Percentiles rank a stretch among this genome's conserved stretches.
These are phyloP conservation scores for Haematococcus lacustris DNA, from an alignment of 139 green algal genomes.

Conservation along the genomic window DNA sequence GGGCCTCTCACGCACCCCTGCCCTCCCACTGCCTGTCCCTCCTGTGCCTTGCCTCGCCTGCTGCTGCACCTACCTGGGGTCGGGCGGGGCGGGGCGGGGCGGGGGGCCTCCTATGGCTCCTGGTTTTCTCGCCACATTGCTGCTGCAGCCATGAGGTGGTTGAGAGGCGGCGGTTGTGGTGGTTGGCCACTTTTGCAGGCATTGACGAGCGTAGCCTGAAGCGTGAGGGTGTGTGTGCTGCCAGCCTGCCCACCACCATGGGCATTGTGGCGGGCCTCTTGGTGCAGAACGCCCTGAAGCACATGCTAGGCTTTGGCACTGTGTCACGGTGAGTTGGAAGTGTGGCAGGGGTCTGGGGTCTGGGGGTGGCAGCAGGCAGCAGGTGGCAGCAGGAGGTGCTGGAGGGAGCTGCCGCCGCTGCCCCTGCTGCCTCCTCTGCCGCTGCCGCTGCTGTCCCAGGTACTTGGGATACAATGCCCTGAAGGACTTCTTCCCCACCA, in stretches of 20 bases:
- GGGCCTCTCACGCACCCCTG: too few relatives aligned
- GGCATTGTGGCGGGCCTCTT: conserved; percentile 91
- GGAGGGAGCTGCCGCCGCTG: background rate
- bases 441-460: background rate
- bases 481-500: conserved; percentile 93
- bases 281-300: conserved; percentile 92
- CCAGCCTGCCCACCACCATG: conserved; percentile 96
- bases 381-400: background rate
- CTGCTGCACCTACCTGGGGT: too few relatives aligned
- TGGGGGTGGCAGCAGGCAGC: too few relatives aligned
- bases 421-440: background rate
- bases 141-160: too few relatives aligned
- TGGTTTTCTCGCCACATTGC: too few relatives aligned
- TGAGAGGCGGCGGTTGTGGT: too few relatives aligned
- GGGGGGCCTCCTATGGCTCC: too few relatives aligned
- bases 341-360: too few relatives aligned
- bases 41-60: too few relatives aligned
- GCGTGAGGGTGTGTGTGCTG: conserved; percentile 92
- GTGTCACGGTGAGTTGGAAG: conserved; percentile 33
- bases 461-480: conserved; percentile 87
- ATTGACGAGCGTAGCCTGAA: conserved; percentile 96
- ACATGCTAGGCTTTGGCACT: conserved; percentile 82
- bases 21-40: too few relatives aligned
- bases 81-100: too few relatives aligned
- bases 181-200: conserved; percentile 47